Conservation (phyloP, 225 moss, liverwort and hornwort genomes). For the Asterella californica region DNA sequence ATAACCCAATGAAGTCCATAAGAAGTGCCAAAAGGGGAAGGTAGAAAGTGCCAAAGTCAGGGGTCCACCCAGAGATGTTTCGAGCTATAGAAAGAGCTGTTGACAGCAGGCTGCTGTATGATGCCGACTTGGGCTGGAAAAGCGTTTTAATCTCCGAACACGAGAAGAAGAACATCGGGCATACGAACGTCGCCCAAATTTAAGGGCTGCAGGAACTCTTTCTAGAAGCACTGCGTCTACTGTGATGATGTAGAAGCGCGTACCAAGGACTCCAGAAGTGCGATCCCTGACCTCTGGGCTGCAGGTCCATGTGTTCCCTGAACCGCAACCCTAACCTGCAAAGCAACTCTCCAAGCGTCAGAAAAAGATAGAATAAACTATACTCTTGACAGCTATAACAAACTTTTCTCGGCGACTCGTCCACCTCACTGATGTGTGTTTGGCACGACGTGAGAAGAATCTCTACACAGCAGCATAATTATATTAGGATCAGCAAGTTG, state of each 20-base stretch:
- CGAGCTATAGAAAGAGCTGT: too few relatives aligned
- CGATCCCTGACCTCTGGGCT: slow-evolving; percentile 94
- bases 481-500: not conserved
- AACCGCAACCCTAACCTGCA: slow-evolving; percentile 87
- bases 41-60: too few relatives aligned
- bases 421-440: not conserved
- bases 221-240: not conserved
- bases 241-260: not conserved
- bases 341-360: slow-evolving; percentile 15
- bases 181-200: too few relatives aligned
- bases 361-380: not conserved
- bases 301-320: slow-evolving; percentile 90
- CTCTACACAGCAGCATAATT: not conserved
- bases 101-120: too few relatives aligned
- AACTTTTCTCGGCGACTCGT: not conserved
- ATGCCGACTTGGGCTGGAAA: too few relatives aligned
- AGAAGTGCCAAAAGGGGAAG: too few relatives aligned
- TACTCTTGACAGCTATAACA: not conserved
- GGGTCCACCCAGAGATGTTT: too few relatives aligned
- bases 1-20: too few relatives aligned
- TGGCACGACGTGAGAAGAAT: not conserved
- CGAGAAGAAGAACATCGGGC: too few relatives aligned
- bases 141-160: too few relatives aligned
- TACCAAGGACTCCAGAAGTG: slow-evolving; percentile 83
- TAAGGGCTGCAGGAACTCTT: not conserved